A percentile compares a stretch with the other conserved stretches of the same genome.
Conservation (phyloP, 208 protist species). For the Trypanosoma lewisi region DNA sequence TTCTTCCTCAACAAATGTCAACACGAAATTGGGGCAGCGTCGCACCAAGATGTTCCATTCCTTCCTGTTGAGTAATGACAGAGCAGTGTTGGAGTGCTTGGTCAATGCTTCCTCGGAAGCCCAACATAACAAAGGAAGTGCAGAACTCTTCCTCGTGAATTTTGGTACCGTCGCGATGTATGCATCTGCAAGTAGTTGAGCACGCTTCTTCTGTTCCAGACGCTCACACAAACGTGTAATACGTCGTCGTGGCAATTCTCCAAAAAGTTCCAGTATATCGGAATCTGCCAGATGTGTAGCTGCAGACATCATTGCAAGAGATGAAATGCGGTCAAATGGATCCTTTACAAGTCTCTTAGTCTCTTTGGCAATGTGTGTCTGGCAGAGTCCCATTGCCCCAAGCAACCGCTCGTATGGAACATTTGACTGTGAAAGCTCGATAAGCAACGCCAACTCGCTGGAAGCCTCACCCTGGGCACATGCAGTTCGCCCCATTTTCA, state of each 20-base stretch:
- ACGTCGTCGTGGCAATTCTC: slow-evolving; percentile 10
- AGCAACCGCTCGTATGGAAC: slow-evolving; percentile 22
- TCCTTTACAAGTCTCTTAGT: slow-evolving; percentile 15
- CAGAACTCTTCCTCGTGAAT: not conserved
- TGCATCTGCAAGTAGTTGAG: slow-evolving; percentile 5
- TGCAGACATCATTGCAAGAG: slow-evolving; percentile 12
- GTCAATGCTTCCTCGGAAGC: slow-evolving; percentile 4
- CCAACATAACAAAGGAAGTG: slow-evolving; percentile 7
- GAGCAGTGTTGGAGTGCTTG: not conserved
- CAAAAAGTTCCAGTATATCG: slow-evolving; percentile 15
- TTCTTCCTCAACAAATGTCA: not conserved
- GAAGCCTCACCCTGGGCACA: not conserved
- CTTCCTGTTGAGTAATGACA: slow-evolving; percentile 1
- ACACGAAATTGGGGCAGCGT: slow-evolving; percentile 15
- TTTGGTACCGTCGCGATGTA: slow-evolving; percentile 3
- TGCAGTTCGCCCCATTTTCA: slow-evolving; percentile 16
- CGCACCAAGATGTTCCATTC: slow-evolving; percentile 1
- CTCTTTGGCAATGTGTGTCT: slow-evolving; percentile 4
- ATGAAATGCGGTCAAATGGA: slow-evolving; percentile 10
- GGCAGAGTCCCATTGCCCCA: slow-evolving; percentile 16
- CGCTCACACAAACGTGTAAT: slow-evolving; percentile 5
- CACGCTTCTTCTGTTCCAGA: not conserved
- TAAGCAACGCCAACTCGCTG: not conserved
- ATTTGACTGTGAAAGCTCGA: slow-evolving; percentile 12
- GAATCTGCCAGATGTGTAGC: slow-evolving; percentile 3